phyloP scores from a whole-genome alignment of 768 basidiomycete genomes.

The Dacryopinax primogenitus region DNA sequence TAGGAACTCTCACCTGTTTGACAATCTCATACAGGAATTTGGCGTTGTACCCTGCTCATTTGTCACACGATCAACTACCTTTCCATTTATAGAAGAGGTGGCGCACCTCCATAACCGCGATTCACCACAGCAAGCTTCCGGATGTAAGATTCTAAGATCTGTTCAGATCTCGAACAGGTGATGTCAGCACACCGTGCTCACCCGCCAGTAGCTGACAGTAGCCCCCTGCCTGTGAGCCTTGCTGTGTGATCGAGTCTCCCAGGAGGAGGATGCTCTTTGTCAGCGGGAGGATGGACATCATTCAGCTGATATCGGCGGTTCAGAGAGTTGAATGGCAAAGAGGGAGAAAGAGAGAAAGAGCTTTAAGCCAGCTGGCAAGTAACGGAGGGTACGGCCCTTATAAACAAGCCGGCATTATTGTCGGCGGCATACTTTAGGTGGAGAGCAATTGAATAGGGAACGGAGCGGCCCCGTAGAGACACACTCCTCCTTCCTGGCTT shows the following conservation, averaged over 20 bases:
- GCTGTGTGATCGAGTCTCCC: slow-evolving; percentile 73
- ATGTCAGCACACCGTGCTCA: not conserved
- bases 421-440: too few relatives aligned
- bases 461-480: too few relatives aligned
- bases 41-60: slow-evolving; percentile 57
- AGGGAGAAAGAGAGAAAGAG: not conserved
- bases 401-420: too few relatives aligned
- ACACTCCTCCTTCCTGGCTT: too few relatives aligned
- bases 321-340: not conserved
- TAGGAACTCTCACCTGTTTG: slow-evolving; percentile 40
- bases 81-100: not conserved
- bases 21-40: slow-evolving; percentile 74
- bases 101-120: slow-evolving; percentile 44
- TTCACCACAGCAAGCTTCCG: slow-evolving; percentile 79
- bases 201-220: not conserved
- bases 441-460: too few relatives aligned
- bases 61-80: not conserved
- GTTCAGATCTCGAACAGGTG: not conserved
- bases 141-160: slow-evolving; percentile 50
- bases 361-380: too few relatives aligned
- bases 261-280: slow-evolving; percentile 55
- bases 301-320: not conserved
- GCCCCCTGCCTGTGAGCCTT: not conserved
- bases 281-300: not conserved
- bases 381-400: too few relatives aligned